phyloP scores from a whole-genome alignment of 768 basidiomycete species.

The Agaricus bisporus region DNA sequence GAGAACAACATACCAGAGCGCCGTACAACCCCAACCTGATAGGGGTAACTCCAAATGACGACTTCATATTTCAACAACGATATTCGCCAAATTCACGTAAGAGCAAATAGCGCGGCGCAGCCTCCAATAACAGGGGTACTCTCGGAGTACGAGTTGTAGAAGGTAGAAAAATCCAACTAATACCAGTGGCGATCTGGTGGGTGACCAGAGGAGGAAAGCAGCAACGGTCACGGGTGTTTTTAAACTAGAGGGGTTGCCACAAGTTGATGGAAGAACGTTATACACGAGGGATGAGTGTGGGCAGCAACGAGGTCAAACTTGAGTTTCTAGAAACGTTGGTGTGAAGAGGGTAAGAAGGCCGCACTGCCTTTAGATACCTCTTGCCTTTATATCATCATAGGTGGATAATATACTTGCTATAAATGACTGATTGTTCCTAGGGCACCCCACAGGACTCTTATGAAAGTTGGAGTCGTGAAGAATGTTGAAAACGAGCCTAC shows the following conservation, averaged over 20 bases:
- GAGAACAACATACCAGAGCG: conserved; percentile 19
- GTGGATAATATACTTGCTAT: no score
- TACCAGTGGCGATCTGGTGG: background rate
- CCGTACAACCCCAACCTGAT: conserved; percentile 23
- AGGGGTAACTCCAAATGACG: conserved; percentile 23
- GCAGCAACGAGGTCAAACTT: conserved; percentile 2
- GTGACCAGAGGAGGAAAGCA: background rate
- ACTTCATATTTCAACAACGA: conserved; percentile 2
- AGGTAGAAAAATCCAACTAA: background rate
- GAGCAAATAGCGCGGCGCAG: background rate
- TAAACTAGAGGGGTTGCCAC: no score
- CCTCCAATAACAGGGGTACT: background rate
- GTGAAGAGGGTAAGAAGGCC: no score
- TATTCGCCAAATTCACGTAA: background rate
- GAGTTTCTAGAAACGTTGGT: background rate
- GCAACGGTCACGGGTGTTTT: no score
- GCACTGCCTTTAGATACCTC: no score
- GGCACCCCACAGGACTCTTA: no score
- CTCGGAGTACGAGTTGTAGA: background rate
- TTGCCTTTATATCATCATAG: no score
- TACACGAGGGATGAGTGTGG: conserved; percentile 2
- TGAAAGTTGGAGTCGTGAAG: no score
- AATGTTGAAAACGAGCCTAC: no score
- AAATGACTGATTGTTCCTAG: no score
- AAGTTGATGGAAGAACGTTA: background rate